Conservation (phyloP, 1,284 basidiomycete species). For the Sporisorium scitamineum region DNA sequence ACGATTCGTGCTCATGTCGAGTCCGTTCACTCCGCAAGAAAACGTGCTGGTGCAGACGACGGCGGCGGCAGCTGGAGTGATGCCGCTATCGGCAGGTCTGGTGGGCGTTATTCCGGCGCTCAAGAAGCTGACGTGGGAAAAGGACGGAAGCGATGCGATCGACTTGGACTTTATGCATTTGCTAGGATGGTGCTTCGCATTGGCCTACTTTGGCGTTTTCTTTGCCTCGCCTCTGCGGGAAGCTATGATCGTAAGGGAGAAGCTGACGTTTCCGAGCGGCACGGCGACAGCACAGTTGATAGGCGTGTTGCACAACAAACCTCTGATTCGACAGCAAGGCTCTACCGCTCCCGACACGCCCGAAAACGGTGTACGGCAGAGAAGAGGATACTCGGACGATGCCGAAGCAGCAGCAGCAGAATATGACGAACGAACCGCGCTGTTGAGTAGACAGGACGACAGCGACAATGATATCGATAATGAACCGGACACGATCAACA, state of each 20-base stretch:
- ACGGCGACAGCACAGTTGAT: conserved; percentile 96
- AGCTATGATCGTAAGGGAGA: conserved; percentile 94
- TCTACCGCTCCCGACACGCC: background rate
- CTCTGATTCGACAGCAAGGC: conserved; percentile 8
- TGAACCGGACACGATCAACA: conserved; percentile 13
- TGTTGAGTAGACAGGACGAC: conserved; percentile 19
- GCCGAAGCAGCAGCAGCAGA: conserved; percentile 12
- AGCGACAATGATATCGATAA: background rate
- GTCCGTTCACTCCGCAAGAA: conserved; percentile 84
- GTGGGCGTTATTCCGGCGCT: conserved; percentile 94
- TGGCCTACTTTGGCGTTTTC: conserved; percentile 78
- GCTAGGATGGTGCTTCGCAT: conserved; percentile 43
- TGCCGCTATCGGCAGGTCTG: conserved; percentile 90
- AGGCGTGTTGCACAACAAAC: conserved; percentile 80
- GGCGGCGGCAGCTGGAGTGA: conserved; percentile 81
- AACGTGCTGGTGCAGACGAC: conserved; percentile 92
- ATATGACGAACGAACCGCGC: conserved; percentile 20
- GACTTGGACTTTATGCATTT: conserved; percentile 61
- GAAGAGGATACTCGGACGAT: conserved; percentile 7
- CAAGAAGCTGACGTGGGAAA: conserved; percentile 78
- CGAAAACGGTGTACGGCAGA: background rate
- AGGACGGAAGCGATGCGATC: conserved; percentile 83
- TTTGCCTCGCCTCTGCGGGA: conserved; percentile 91
- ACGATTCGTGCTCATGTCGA: conserved; percentile 31
- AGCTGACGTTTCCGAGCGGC: conserved; percentile 91